Evolutionary conservation across 495 filamentous ascomycete genomes (phyloP).

Genomic region (Lophiotrema nucula): DNA sequence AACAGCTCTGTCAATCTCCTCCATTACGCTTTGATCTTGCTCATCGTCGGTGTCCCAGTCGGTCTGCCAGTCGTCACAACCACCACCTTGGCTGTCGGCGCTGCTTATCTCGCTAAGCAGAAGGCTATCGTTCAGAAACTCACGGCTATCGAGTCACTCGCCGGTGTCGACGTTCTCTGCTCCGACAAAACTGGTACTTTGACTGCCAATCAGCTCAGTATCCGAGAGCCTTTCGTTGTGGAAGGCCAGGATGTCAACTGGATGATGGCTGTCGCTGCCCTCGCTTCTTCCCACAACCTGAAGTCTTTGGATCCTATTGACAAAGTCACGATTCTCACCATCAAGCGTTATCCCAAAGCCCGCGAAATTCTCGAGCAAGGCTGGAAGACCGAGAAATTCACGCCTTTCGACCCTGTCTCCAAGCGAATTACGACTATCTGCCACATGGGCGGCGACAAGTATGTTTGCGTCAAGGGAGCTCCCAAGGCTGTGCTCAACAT

Average conservation of each 20-base stretch:
- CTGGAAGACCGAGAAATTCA: constrained; percentile 74
- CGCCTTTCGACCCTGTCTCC: constrained; percentile 74
- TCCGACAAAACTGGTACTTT: constrained; percentile 70
- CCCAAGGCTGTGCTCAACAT: constrained; percentile 71
- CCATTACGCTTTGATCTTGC: constrained; percentile 64
- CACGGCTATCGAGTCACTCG: constrained; percentile 72
- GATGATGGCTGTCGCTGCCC: constrained; percentile 75
- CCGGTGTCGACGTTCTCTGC: constrained; percentile 74
- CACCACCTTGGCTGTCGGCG: constrained; percentile 72
- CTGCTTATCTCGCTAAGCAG: constrained; percentile 70
- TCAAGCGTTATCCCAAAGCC: constrained; percentile 72
- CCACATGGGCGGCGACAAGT: constrained; percentile 64
- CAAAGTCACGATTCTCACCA: constrained; percentile 71
- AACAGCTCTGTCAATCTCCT: constrained; percentile 57
- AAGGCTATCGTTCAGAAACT: constrained; percentile 77
- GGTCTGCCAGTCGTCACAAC: constrained; percentile 74
- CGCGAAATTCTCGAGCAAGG: constrained; percentile 66
- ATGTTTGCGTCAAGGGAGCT: constrained; percentile 70
- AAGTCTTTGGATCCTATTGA: constrained; percentile 77
- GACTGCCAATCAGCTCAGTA: constrained; percentile 72
- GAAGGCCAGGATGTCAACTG: constrained; percentile 76
- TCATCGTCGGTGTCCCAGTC: constrained; percentile 73
- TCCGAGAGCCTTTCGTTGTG: constrained; percentile 71
- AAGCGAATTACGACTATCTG: constrained; percentile 72
- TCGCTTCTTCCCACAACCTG: constrained; percentile 73